Conservation (phyloP, 148 eudicot species). For the Spergularia bocconei region DNA sequence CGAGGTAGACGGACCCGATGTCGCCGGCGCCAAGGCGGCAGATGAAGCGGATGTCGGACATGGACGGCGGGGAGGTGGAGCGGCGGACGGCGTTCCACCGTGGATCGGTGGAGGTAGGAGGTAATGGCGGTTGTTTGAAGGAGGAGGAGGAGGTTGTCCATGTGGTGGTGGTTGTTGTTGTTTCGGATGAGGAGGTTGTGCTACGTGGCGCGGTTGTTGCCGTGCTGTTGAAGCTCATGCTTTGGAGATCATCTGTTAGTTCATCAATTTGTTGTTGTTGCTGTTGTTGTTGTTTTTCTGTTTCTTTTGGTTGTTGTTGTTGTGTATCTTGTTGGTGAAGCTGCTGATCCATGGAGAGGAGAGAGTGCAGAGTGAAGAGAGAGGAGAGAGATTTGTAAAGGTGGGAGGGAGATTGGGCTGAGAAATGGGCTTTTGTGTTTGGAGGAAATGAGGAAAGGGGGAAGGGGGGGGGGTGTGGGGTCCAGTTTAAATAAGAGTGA, state of each 20-base stretch:
- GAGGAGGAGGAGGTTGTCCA: constrained; percentile 49
- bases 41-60: constrained; percentile 73
- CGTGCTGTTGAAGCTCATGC: constrained; percentile 77
- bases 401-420: constrained; percentile 20
- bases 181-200: constrained; percentile 62
- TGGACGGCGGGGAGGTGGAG: constrained; percentile 23
- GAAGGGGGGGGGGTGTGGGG: neutral
- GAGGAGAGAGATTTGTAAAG: neutral
- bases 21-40: constrained; percentile 86
- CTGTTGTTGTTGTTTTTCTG: neutral
- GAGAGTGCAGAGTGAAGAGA: neutral
- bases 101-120: constrained; percentile 37
- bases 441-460: neutral
- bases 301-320: neutral
- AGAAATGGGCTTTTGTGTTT: constrained; percentile 11
- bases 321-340: neutral
- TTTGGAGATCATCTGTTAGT: constrained; percentile 63
- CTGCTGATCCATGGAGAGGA: constrained; percentile 24
- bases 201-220: constrained; percentile 53
- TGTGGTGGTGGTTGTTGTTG: constrained; percentile 41
- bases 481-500: neutral
- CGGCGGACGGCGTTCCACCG: constrained; percentile 39
- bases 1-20: constrained; percentile 81
- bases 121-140: constrained; percentile 39
- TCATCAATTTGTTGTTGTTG: constrained; percentile 39